Conservation (phyloP, 1,284 basidiomycete species). For the Blastosporella zonata region DNA sequence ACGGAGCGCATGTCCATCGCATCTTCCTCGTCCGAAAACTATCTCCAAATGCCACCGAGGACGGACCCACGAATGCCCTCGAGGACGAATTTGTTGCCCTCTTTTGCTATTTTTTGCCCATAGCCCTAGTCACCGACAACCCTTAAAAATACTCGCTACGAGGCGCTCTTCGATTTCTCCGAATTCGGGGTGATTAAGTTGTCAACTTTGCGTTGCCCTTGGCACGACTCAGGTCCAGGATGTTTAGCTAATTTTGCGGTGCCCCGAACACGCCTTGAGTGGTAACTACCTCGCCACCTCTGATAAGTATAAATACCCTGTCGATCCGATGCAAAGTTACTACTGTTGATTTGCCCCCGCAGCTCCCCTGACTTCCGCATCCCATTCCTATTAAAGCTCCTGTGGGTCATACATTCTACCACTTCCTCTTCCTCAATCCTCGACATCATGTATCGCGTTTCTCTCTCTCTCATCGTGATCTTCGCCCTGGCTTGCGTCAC, state of each 20-base stretch:
- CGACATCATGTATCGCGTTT: conserved; percentile 33
- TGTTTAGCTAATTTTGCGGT: conserved; percentile 13
- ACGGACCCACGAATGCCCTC: neutral
- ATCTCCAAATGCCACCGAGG: conserved; percentile 12
- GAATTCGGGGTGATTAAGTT: conserved; percentile 12
- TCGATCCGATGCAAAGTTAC: conserved; percentile 12
- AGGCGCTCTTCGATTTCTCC: conserved; percentile 14
- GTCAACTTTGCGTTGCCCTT: conserved; percentile 6
- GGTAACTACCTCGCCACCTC: conserved; percentile 7
- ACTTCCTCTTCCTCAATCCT: neutral
- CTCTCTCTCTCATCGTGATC: conserved; percentile 23
- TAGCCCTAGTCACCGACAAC: conserved; percentile 8
- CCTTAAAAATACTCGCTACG: conserved; percentile 10
- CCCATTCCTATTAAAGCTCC: neutral
- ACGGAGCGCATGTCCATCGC: conserved; percentile 1
- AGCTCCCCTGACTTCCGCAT: conserved; percentile 7
- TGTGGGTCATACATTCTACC: neutral
- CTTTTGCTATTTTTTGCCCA: conserved; percentile 10
- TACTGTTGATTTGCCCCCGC: conserved; percentile 15
- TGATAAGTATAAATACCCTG: conserved; percentile 19
- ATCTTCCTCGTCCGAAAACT: conserved; percentile 16
- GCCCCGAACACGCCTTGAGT: conserved; percentile 15
- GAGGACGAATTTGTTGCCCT: conserved; percentile 8
- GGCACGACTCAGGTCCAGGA: conserved; percentile 6
- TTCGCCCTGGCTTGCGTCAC: conserved; percentile 40